A percentile compares a stretch with the other conserved stretches of the same genome.
These are phyloP conservation scores for Penicillium herquei DNA, from an alignment of 495 filamentous ascomycete genomes.

Conservation along the genomic window DNA sequence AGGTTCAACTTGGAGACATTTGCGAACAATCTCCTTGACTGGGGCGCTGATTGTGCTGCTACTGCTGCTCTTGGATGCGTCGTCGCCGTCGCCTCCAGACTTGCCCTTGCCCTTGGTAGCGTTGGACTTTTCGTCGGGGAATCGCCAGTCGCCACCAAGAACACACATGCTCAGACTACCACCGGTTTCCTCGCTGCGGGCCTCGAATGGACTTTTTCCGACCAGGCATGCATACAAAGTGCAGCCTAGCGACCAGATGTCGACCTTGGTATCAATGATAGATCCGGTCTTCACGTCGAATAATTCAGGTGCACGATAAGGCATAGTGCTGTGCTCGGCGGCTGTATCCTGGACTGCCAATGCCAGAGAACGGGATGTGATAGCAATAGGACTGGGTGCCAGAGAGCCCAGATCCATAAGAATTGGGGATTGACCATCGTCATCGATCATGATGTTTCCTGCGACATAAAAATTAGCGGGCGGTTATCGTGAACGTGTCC, in stretches of 20 bases:
- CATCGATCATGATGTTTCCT: constrained; percentile 97
- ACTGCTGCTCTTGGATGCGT: constrained; percentile 26
- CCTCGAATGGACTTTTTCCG: constrained; percentile 95
- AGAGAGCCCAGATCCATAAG: constrained; percentile 98
- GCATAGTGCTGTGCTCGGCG: constrained; percentile 96
- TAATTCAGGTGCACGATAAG: constrained; percentile 94
- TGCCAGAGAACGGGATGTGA: constrained; percentile 87
- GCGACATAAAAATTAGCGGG: constrained; percentile 16
- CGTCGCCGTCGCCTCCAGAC: constrained; percentile 26
- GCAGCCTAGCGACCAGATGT: constrained; percentile 96
- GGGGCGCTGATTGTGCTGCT: constrained; percentile 61
- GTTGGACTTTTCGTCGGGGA: constrained; percentile 73
- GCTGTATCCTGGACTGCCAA: constrained; percentile 90
- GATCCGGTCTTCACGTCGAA: constrained; percentile 97
- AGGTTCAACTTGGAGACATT: constrained; percentile 90
- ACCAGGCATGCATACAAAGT: constrained; percentile 94
- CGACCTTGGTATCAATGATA: constrained; percentile 92
- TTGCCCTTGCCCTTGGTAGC: constrained; percentile 57
- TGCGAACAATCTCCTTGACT: constrained; percentile 81
- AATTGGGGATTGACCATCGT: constrained; percentile 81
- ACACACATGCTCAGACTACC: constrained; percentile 91
- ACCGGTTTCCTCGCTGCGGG: constrained; percentile 91
- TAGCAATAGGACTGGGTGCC: constrained; percentile 83
- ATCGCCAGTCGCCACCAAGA: constrained; percentile 87
- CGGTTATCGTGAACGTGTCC: too few species aligned